These are phyloP conservation scores for Sanghuangporus weigelae DNA, from an alignment of 1,284 basidiomycete species.

Conservation along the genomic window DNA sequence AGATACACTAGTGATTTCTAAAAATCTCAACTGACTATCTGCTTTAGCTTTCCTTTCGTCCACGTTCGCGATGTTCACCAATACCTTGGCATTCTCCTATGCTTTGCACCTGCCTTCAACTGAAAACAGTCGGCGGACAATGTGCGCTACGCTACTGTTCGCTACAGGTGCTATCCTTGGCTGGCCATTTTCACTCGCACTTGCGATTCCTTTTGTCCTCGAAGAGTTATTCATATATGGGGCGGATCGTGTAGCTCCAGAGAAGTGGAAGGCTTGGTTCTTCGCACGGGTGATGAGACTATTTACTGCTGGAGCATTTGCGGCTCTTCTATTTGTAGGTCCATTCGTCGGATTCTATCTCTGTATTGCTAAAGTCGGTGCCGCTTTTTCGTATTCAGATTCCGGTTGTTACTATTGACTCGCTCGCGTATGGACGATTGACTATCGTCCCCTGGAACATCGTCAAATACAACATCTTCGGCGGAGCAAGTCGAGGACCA, in stretches of 20 bases:
- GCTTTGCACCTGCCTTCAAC: constrained; percentile 67
- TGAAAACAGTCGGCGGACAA: constrained; percentile 48
- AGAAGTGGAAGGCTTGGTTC: constrained; percentile 50
- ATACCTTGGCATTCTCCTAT: constrained; percentile 76
- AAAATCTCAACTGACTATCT: constrained; percentile 4
- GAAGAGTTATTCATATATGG: constrained; percentile 86
- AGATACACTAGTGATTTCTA: constrained; percentile 7
- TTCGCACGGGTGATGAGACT: constrained; percentile 59
- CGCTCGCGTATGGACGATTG: constrained; percentile 79
- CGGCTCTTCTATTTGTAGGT: constrained; percentile 67
- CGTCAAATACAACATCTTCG: constrained; percentile 89
- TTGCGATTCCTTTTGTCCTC: constrained; percentile 85
- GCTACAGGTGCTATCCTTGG: constrained; percentile 86
- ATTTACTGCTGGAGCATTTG: constrained; percentile 48
- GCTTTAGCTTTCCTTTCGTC: constrained; percentile 85
- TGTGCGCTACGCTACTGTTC: constrained; percentile 65
- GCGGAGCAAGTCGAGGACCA: constrained; percentile 72
- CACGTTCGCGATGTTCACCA: constrained; percentile 91
- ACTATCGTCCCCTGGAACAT: constrained; percentile 91
- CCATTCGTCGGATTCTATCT: constrained; percentile 2
- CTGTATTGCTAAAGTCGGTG: not conserved
- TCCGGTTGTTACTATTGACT: constrained; percentile 79
- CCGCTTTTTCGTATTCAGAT: constrained; percentile 41
- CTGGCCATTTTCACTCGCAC: constrained; percentile 91
- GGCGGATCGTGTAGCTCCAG: constrained; percentile 60